Evolutionary conservation across 768 basidiomycete genomes (phyloP).

Genomic region (Pulveroboletus frians): DNA sequence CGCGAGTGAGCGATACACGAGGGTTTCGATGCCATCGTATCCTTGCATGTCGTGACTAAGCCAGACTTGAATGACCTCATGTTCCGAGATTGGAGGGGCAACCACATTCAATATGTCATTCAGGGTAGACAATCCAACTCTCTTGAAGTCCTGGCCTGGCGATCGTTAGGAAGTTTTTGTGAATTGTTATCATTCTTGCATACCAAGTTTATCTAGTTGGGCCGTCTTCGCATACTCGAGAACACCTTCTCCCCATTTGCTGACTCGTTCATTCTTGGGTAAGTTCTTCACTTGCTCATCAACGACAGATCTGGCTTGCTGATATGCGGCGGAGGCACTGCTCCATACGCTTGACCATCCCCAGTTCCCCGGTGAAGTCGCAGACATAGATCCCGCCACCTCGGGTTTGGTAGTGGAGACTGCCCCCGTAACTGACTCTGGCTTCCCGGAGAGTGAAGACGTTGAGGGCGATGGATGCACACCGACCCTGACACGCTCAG

Average conservation of each 20-base stretch:
- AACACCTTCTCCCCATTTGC: slow-evolving; percentile 83
- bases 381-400: slow-evolving; percentile 9
- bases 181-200: slow-evolving; percentile 28
- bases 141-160: slow-evolving; percentile 83
- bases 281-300: slow-evolving; percentile 91
- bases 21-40: slow-evolving; percentile 89
- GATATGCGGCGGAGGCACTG: slow-evolving; percentile 77
- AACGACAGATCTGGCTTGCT: slow-evolving; percentile 82
- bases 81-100: slow-evolving; percentile 96
- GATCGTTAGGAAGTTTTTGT: not conserved
- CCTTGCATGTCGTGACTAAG: slow-evolving; percentile 95
- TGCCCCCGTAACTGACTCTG: slow-evolving; percentile 27
- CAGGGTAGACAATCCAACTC: slow-evolving; percentile 81
- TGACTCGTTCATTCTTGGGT: slow-evolving; percentile 80
- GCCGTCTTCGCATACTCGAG: slow-evolving; percentile 83
- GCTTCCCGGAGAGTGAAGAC: slow-evolving; percentile 36
- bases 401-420: slow-evolving; percentile 19
- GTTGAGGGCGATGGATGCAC: slow-evolving; percentile 38
- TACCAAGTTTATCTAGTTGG: slow-evolving; percentile 88
- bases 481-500: slow-evolving; percentile 69
- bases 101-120: slow-evolving; percentile 93
- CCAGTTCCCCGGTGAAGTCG: slow-evolving; percentile 42
- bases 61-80: slow-evolving; percentile 96
- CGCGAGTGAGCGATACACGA: slow-evolving; percentile 85
- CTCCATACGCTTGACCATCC: slow-evolving; percentile 91